phyloP scores from a whole-genome alignment of 768 basidiomycete species.

The Suillus brevipes region DNA sequence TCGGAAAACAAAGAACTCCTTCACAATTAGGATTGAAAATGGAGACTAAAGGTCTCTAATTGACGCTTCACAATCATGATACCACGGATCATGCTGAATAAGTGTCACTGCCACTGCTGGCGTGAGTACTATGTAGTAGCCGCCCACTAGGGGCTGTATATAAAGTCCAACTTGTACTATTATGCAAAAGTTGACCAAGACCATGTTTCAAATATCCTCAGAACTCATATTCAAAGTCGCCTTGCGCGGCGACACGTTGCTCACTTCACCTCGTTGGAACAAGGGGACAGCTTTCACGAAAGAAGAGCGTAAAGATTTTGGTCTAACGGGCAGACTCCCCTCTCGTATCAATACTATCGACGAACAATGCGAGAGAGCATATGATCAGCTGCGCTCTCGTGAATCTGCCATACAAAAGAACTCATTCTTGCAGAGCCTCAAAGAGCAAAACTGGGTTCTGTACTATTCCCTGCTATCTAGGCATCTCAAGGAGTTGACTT shows the following conservation, averaged over 20 bases:
- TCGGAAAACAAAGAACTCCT: constrained; percentile 2
- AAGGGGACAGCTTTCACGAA: constrained; percentile 78
- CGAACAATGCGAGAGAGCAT: constrained; percentile 75
- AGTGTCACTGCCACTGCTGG: no score
- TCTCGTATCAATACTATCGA: constrained; percentile 63
- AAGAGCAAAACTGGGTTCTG: constrained; percentile 80
- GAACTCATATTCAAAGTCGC: constrained; percentile 40
- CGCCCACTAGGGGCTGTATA: background rate
- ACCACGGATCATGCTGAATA: no score
- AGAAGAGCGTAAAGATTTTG: constrained; percentile 69
- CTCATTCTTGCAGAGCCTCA: constrained; percentile 72
- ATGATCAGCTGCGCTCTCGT: constrained; percentile 51
- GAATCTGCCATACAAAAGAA: constrained; percentile 59
- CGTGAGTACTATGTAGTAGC: no score
- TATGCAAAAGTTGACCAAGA: constrained; percentile 7
- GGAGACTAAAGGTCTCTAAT: background rate
- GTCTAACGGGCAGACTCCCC: constrained; percentile 53
- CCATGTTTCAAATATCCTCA: constrained; percentile 9
- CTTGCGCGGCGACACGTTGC: constrained; percentile 60
- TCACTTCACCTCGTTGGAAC: constrained; percentile 69
- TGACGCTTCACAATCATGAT: no score
- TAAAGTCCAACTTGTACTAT: background rate
- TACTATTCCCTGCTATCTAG: constrained; percentile 68
- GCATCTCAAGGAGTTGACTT: constrained; percentile 57
- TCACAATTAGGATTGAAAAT: background rate